Evolutionary conservation across 2,329 filamentous ascomycete species (phyloP).

Genomic region (Diaporthe ampelina): DNA sequence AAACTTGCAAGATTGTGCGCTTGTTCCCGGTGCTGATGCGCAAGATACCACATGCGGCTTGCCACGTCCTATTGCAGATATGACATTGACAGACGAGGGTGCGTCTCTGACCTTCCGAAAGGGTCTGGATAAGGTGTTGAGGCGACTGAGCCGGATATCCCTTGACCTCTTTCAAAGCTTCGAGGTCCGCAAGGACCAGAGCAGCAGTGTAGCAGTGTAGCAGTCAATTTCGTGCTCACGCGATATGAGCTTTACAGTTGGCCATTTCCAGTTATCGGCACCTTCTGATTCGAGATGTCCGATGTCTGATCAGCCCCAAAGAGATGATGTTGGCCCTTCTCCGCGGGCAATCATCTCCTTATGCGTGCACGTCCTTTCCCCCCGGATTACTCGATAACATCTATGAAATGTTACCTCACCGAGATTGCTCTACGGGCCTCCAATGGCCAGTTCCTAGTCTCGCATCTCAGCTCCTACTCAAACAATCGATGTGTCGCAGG

Average conservation of each 20-base stretch:
- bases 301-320: not conserved
- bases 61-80: slow-evolving; percentile 12
- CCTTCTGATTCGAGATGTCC: slow-evolving; percentile 38
- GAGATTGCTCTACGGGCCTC: slow-evolving; percentile 9
- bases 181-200: not conserved
- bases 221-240: not conserved
- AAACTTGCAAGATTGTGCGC: slow-evolving; percentile 9
- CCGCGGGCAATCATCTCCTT: slow-evolving; percentile 3
- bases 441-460: not conserved
- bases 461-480: not conserved
- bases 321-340: slow-evolving; percentile 1
- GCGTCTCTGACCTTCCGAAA: slow-evolving; percentile 13
- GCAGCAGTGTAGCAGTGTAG: too few relatives aligned
- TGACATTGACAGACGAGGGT: slow-evolving; percentile 1
- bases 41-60: not conserved
- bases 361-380: not conserved
- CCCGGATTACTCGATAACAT: not conserved
- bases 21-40: slow-evolving; percentile 4
- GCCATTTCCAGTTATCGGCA: slow-evolving; percentile 10
- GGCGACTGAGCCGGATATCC: not conserved
- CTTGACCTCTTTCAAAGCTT: not conserved
- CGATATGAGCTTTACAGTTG: slow-evolving; percentile 8
- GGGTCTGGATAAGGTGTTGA: not conserved
- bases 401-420: slow-evolving; percentile 13
- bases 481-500: not conserved